These are phyloP conservation scores for Acmispon strigosus DNA, from an alignment of 306 rosid species.

Conservation along the genomic window DNA sequence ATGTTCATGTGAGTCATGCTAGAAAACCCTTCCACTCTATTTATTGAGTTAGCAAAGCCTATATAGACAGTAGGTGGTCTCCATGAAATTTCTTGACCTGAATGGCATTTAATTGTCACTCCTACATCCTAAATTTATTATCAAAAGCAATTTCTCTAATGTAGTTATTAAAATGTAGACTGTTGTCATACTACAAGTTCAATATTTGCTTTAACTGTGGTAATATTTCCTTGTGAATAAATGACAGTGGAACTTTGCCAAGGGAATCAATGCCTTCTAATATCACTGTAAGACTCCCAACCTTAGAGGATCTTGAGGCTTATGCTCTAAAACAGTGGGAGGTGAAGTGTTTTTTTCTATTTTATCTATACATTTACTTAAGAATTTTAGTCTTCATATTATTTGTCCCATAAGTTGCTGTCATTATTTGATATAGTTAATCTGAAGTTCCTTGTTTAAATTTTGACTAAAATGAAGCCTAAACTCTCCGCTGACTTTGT, in stretches of 20 bases:
- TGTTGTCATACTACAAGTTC: constrained; percentile 6
- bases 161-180: background rate
- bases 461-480: constrained; percentile 22
- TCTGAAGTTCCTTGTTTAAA: constrained; percentile 12
- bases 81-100: constrained; percentile 9
- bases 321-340: constrained; percentile 89
- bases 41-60: background rate
- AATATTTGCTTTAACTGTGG: constrained; percentile 14
- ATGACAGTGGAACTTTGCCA: constrained; percentile 83
- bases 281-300: constrained; percentile 81
- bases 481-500: constrained; percentile 34
- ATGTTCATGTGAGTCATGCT: background rate
- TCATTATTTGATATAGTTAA: constrained; percentile 8
- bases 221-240: constrained; percentile 16
- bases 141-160: background rate
- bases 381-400: background rate
- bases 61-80: background rate
- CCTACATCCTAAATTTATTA: constrained; percentile 13
- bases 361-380: constrained; percentile 7
- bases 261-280: constrained; percentile 91
- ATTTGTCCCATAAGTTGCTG: background rate
- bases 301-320: constrained; percentile 70
- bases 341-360: constrained; percentile 34
- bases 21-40: constrained; percentile 1
- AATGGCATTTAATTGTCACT: constrained; percentile 8